phyloP scores from a whole-genome alignment of 2,329 filamentous ascomycete species.

The Ustilaginoidea virens region DNA sequence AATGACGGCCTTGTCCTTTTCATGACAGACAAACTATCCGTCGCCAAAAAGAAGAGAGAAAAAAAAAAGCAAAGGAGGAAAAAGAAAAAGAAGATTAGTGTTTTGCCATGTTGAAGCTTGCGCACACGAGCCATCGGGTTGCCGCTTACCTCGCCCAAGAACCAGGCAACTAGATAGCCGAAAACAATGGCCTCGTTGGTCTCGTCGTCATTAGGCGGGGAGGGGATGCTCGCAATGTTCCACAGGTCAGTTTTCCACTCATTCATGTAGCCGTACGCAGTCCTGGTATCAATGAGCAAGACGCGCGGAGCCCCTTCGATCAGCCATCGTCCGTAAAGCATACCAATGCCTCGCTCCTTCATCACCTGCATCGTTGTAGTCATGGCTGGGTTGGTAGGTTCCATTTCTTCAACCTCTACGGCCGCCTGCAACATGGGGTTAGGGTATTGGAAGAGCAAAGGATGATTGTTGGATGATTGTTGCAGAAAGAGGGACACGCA shows the following conservation, averaged over 20 bases:
- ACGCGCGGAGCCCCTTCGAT: constrained; percentile 94
- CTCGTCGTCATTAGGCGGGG: constrained; percentile 79
- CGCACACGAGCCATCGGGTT: too few relatives aligned
- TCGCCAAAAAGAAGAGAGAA: too few relatives aligned
- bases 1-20: constrained; percentile 82
- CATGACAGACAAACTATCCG: constrained; percentile 89
- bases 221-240: constrained; percentile 86
- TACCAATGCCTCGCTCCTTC: constrained; percentile 78
- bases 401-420: constrained; percentile 92
- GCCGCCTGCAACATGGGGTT: constrained; percentile 45
- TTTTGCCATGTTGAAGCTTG: constrained; percentile 2
- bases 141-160: constrained; percentile 96
- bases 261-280: constrained; percentile 76
- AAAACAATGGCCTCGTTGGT: constrained; percentile 97
- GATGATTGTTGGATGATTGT: background rate
- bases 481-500: constrained; percentile 26
- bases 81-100: too few relatives aligned
- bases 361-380: constrained; percentile 77
- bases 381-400: constrained; percentile 67
- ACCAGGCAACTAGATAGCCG: constrained; percentile 95
- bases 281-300: constrained; percentile 86
- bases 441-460: constrained; percentile 5
- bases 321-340: constrained; percentile 90
- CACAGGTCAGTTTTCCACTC: constrained; percentile 97
- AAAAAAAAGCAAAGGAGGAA: too few relatives aligned